Conservation (phyloP, 805 yeast species). For the Debaryomyces prosopidis region DNA sequence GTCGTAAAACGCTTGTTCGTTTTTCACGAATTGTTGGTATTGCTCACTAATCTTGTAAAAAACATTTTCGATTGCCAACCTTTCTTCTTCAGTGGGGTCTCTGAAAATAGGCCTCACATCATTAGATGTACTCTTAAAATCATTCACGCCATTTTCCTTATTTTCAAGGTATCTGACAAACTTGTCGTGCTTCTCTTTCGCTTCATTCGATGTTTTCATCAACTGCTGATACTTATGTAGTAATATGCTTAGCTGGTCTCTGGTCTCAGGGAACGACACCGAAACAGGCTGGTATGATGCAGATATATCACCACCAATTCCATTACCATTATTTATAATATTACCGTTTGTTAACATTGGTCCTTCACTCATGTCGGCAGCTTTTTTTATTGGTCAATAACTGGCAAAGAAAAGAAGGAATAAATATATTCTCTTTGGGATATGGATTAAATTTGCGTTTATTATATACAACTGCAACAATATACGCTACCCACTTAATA, state of each 20-base stretch:
- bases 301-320: background rate
- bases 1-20: slow-evolving; percentile 20
- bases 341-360: slow-evolving; percentile 3
- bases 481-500: background rate
- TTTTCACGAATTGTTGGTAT: slow-evolving; percentile 22
- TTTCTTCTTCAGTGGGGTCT: slow-evolving; percentile 25
- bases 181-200: slow-evolving; percentile 18
- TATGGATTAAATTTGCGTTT: background rate
- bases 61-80: slow-evolving; percentile 27
- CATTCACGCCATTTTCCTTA: slow-evolving; percentile 2
- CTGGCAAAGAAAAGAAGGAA: background rate
- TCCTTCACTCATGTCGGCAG: slow-evolving; percentile 1
- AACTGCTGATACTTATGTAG: slow-evolving; percentile 27
- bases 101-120: slow-evolving; percentile 9
- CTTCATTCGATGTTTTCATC: slow-evolving; percentile 15
- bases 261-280: slow-evolving; percentile 21
- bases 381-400: background rate
- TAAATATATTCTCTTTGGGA: background rate
- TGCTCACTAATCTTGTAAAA: slow-evolving; percentile 26
- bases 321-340: slow-evolving; percentile 1
- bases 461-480: background rate
- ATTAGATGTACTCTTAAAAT: slow-evolving; percentile 2
- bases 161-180: slow-evolving; percentile 1
- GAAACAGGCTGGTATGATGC: background rate
- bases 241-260: slow-evolving; percentile 24